Evolutionary conservation across 2,329 filamentous ascomycete genomes (phyloP), one percentile per base, ranked within the genome.

Genomic region (Alternaria viburni): DNA sequence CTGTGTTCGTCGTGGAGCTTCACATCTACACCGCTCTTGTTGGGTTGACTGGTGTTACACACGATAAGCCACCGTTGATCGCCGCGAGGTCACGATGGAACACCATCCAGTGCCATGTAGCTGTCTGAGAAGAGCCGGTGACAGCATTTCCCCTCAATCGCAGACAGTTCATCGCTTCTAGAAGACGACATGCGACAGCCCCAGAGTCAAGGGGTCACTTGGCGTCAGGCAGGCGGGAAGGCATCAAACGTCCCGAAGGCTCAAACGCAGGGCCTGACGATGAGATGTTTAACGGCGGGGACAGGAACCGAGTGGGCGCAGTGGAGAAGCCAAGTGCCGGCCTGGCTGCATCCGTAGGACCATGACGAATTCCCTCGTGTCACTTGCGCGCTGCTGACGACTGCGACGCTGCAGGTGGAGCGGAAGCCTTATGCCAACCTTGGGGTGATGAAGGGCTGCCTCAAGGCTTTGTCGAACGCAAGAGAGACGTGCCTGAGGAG

Each of bases 191-290:
- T 65, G 70, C 61, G 66, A 70, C 67, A 62, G 67, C 68, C 59
- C 64, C 58, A 63, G 67, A 62, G 68, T 59, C 55, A 58, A 65
- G 32, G 50, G 69, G 69, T 73, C 67, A 59, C 72, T 76, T 74
- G 73, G 74, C 74, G 61, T 70, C 60, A 60, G 69, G 69, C 67
- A 67, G 70, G 54, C 57, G 46, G 49, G 19, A 66, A 64, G 62
- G 65, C 72, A 69, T 74, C 71, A 71, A 69, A 67, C 69, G 62
- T 68, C 59, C 65, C 66, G 59, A 62, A 59, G 68, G 71, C 67
- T 71, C 71, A 71, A 68, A 62, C 47, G 46, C 49, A 55, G 36
- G 52, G 69, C 61, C 64, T 63, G 69, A 66, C 68, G 54, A 69
- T 44, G 36, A 65, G 58, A 59, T 65, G 69, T 72, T 70, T 72